phyloP scores from a whole-genome alignment of 2,329 filamentous ascomycete species.

The Rhynchosporium secalis region DNA sequence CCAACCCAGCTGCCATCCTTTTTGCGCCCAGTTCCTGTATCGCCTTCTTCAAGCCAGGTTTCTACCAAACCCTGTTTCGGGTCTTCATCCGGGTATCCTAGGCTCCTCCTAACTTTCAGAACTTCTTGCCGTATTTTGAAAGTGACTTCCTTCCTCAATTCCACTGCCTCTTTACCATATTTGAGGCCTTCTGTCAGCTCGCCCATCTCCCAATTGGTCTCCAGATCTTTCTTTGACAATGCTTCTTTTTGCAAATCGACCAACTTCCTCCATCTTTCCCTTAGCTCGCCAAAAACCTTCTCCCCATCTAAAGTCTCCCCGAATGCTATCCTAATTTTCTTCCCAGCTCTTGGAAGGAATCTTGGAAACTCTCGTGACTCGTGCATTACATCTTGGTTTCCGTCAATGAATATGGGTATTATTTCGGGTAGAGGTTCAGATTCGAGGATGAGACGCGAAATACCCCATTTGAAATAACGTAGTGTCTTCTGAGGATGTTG shows the following conservation, averaged over 20 bases:
- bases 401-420: slow-evolving; percentile 92
- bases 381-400: slow-evolving; percentile 84
- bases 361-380: slow-evolving; percentile 78
- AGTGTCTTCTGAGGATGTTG: slow-evolving; percentile 77
- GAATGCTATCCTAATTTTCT: slow-evolving; percentile 71
- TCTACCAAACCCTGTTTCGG: slow-evolving; percentile 74
- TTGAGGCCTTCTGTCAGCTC: slow-evolving; percentile 65
- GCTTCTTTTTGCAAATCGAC: slow-evolving; percentile 51
- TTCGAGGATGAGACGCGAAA: slow-evolving; percentile 88
- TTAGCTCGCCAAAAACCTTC: slow-evolving; percentile 72
- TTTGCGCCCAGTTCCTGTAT: slow-evolving; percentile 55
- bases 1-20: slow-evolving; percentile 61
- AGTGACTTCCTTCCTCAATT: slow-evolving; percentile 78
- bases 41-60: slow-evolving; percentile 69
- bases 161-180: slow-evolving; percentile 71
- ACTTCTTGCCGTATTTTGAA: slow-evolving; percentile 76
- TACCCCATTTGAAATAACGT: slow-evolving; percentile 98
- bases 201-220: slow-evolving; percentile 49
- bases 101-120: slow-evolving; percentile 68
- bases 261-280: slow-evolving; percentile 71
- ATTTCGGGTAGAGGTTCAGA: slow-evolving; percentile 83
- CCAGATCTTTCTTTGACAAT: slow-evolving; percentile 39
- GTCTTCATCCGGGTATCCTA: slow-evolving; percentile 76
- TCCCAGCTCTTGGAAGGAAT: slow-evolving; percentile 74
- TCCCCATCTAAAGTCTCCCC: slow-evolving; percentile 77